Percentiles rank a stretch among this genome's conserved stretches.
These are phyloP conservation scores for Pulveroboletus sp. DNA, from an alignment of 1,284 basidiomycete genomes.

Conservation along the genomic window DNA sequence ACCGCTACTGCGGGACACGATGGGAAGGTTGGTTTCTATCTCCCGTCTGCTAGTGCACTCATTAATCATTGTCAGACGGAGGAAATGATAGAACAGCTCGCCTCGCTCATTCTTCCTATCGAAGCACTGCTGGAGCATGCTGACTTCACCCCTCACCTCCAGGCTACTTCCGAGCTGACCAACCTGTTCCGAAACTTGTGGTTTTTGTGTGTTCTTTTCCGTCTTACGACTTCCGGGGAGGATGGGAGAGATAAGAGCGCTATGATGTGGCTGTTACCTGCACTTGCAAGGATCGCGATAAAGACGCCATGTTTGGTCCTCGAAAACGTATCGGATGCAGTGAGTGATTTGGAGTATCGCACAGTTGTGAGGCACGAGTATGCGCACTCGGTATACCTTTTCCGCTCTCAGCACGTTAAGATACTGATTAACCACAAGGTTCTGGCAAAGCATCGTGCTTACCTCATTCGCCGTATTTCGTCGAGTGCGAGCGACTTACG, in stretches of 20 bases:
- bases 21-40: constrained; percentile 52
- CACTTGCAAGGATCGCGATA: constrained; percentile 78
- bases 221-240: constrained; percentile 56
- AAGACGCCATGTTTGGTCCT: constrained; percentile 88
- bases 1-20: constrained; percentile 63
- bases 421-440: constrained; percentile 47
- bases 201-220: constrained; percentile 89
- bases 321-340: constrained; percentile 83
- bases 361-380: constrained; percentile 90
- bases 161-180: constrained; percentile 66
- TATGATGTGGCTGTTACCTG: constrained; percentile 75
- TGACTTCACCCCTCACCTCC: constrained; percentile 67
- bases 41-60: neutral
- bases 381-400: constrained; percentile 60
- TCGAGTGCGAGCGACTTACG: constrained; percentile 74
- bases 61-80: constrained; percentile 55
- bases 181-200: constrained; percentile 91
- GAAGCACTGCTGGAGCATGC: constrained; percentile 83
- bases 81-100: constrained; percentile 83
- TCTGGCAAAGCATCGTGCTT: constrained; percentile 64
- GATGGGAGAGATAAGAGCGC: constrained; percentile 53
- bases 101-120: constrained; percentile 86
- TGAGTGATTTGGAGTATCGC: constrained; percentile 92
- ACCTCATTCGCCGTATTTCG: constrained; percentile 69
- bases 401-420: neutral